These are phyloP conservation scores for Lagerstroemia speciosa DNA, from an alignment of 345 rosid genomes.

Conservation along the genomic window DNA sequence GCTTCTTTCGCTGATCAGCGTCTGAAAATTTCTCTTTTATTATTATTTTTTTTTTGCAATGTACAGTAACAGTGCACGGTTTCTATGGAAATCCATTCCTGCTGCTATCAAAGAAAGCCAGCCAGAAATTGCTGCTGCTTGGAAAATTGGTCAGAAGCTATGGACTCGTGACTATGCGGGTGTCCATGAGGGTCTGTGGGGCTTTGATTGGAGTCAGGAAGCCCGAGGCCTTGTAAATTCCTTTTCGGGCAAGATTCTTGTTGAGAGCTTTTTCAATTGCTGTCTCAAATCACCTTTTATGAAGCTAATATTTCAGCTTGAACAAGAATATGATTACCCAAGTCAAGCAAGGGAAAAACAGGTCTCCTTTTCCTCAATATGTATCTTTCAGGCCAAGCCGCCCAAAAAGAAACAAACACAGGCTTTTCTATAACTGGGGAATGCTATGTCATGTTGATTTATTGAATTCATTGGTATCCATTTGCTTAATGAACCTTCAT, in stretches of 20 bases:
- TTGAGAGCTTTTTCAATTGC: not conserved
- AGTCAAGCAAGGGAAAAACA: not conserved
- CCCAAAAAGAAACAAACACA: too few species aligned
- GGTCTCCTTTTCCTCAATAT: not conserved
- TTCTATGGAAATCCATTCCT: conserved; percentile 80
- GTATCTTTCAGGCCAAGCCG: too few species aligned
- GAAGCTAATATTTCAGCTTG: not conserved
- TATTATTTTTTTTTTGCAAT: not conserved
- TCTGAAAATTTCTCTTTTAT: not conserved
- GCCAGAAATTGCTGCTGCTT: conserved; percentile 61
- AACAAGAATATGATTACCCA: not conserved
- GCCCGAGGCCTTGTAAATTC: conserved; percentile 48
- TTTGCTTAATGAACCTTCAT: not conserved
- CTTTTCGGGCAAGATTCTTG: conserved; percentile 42
- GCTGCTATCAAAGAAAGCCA: conserved; percentile 51
- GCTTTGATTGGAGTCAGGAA: conserved; percentile 78
- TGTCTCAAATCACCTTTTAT: not conserved
- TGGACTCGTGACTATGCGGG: conserved; percentile 75
- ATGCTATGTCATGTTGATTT: not conserved
- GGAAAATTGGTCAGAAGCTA: conserved; percentile 74
- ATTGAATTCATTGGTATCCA: not conserved
- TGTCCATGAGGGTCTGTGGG: conserved; percentile 61
- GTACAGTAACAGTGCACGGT: conserved; percentile 68
- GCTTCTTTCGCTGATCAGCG: not conserved
- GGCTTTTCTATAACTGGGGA: too few species aligned